Percentiles rank a stretch among this genome's conserved stretches.
Conservation (phyloP, 768 basidiomycete species). For the Crepidotus variabilis region DNA sequence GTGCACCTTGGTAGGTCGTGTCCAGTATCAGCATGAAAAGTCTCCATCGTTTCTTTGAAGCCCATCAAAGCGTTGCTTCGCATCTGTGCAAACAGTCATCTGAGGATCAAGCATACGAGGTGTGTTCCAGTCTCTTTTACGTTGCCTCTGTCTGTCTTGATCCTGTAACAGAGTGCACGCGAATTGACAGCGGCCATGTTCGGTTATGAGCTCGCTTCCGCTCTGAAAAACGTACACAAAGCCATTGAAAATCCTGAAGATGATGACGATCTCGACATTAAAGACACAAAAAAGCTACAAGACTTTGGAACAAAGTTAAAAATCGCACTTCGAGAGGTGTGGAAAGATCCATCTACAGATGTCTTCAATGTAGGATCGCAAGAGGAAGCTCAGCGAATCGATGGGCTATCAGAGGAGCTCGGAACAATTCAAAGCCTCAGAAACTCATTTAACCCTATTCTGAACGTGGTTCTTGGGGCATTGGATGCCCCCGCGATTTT, state of each 20-base stretch:
- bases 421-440: conserved; percentile 73
- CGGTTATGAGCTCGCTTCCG: conserved; percentile 78
- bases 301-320: conserved; percentile 58
- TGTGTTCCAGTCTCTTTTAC: conserved; percentile 28
- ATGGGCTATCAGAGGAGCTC: conserved; percentile 70
- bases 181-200: conserved; percentile 78
- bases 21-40: conserved; percentile 42
- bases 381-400: conserved; percentile 66
- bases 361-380: conserved; percentile 81
- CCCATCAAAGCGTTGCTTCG: conserved; percentile 60
- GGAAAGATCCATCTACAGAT: conserved; percentile 65
- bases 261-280: conserved; percentile 42
- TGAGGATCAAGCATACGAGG: conserved; percentile 80
- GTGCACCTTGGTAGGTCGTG: conserved; percentile 42
- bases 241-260: conserved; percentile 44
- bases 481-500: conserved; percentile 86
- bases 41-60: conserved; percentile 54
- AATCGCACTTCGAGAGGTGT: conserved; percentile 62
- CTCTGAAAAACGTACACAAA: conserved; percentile 54
- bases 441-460: conserved; percentile 79
- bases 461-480: conserved; percentile 73
- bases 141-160: neutral
- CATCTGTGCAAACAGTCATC: conserved; percentile 70
- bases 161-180: conserved; percentile 63
- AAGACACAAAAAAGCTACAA: conserved; percentile 36